Conservation (phyloP, 768 basidiomycete species). For the Cystofilobasidium ferigula region DNA sequence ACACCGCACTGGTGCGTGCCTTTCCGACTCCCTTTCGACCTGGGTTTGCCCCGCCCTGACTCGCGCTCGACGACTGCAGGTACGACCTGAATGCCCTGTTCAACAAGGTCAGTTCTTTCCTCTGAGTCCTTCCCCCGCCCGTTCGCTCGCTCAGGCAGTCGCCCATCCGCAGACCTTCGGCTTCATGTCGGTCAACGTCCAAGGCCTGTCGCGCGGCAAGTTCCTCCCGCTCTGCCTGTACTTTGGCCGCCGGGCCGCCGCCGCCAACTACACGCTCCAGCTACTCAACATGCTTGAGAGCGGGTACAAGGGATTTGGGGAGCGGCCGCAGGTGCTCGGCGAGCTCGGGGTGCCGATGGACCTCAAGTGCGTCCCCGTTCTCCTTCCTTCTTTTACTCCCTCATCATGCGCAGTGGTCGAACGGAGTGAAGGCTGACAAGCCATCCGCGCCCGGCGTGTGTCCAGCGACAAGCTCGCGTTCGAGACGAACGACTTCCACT, state of each 20-base stretch:
- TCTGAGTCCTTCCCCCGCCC: background rate
- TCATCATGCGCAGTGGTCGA: conserved; percentile 3
- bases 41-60: too few relatives aligned
- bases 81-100: conserved; percentile 89
- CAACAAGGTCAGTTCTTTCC: conserved; percentile 43
- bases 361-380: conserved; percentile 59
- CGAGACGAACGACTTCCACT: conserved; percentile 57
- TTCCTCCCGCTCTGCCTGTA: conserved; percentile 45
- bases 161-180: conserved; percentile 46
- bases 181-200: conserved; percentile 81
- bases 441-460: background rate
- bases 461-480: conserved; percentile 61
- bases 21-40: background rate
- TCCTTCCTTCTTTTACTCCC: background rate
- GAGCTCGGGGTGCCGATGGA: conserved; percentile 97
- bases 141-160: background rate
- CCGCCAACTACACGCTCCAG: conserved; percentile 53
- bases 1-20: conserved; percentile 58
- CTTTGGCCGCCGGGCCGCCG: conserved; percentile 27
- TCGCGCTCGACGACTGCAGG: too few relatives aligned
- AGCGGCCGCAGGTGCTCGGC: conserved; percentile 73
- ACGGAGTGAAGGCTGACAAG: background rate
- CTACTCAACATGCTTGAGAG: conserved; percentile 64
- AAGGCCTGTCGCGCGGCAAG: conserved; percentile 79
- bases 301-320: conserved; percentile 58